phyloP scores from a whole-genome alignment of 192 early-diverging fungal genomes.

The Entophlyctis helioformis region DNA sequence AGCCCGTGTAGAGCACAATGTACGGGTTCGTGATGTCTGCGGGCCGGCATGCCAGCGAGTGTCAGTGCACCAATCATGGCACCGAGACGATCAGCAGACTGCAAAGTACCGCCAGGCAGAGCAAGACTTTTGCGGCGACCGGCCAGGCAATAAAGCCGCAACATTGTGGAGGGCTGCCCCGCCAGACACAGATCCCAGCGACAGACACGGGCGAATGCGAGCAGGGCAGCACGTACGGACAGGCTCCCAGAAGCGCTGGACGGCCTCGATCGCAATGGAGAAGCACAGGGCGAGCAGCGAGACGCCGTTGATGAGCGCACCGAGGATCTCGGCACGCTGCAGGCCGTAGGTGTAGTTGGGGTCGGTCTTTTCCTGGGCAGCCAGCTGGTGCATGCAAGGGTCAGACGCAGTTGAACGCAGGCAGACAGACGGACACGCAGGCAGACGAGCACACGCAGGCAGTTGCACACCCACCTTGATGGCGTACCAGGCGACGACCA shows the following conservation, averaged over 20 bases:
- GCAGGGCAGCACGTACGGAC: too few species aligned
- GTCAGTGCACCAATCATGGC: conserved; percentile 29
- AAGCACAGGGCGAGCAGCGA: conserved; percentile 81
- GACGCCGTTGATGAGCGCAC: conserved; percentile 82
- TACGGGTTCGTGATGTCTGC: conserved; percentile 53
- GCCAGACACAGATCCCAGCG: too few species aligned
- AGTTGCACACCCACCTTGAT: conserved; percentile 32
- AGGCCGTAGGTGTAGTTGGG: conserved; percentile 84
- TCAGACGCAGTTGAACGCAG: too few species aligned
- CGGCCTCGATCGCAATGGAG: conserved; percentile 74
- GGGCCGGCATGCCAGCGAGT: not conserved
- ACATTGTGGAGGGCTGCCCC: too few species aligned
- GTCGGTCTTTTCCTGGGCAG: conserved; percentile 52
- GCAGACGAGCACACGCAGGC: too few species aligned
- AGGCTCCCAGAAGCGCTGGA: conserved; percentile 80
- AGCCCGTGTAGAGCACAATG: conserved; percentile 65
- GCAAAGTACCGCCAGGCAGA: too few species aligned
- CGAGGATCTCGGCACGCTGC: conserved; percentile 85
- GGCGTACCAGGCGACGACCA: conserved; percentile 73
- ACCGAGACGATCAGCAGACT: too few species aligned
- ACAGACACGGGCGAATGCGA: too few species aligned
- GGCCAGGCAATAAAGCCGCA: not conserved
- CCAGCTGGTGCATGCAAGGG: too few species aligned
- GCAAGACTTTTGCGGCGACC: too few species aligned
- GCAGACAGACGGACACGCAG: too few species aligned